Evolutionary conservation across 176 grass and related monocot genomes (phyloP), one percentile per base, ranked within the genome.

Genomic region (Musa itinerans): DNA sequence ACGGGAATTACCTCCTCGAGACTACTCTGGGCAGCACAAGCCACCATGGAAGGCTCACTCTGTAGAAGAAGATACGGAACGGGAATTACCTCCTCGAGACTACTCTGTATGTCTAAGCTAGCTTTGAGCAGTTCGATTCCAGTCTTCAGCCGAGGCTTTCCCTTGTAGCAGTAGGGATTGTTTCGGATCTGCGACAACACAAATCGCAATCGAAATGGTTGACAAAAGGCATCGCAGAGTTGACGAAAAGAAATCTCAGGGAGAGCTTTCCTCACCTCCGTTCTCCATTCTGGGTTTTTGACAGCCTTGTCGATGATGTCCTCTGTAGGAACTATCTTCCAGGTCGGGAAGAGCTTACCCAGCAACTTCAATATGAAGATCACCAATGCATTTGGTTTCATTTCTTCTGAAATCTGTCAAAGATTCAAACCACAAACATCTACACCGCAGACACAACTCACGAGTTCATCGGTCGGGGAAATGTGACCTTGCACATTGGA

Each of bases 161-260:
- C 87, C 80, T 89, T 76, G 87, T 89, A 89, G 83, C 87, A 89
- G 23, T 74, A 63, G 11, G 76, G 76, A 54, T 89, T 89, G 8
- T 43, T 11, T 1, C 87, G 77, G 14, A 62, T n/a, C 57, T 62
- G 57, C 57, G 55, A 17, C 15, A 62, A 62, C 15, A 62, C 7
- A 62, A 21, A n/a, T 19, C n/a, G 57, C n/a, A 15, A 7, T 62
- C 20, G 1, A 19, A 19, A 2, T 57, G 11, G 11, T 57, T 5
- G 54, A 62, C 34, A 43, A 43, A 43, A 62, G 15, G 15, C 12
- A 62, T 19, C 57, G 57, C 15, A n/a, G 20, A 15, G 55, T 58
- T 17, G 17, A 17, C 11, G 19, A 58, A 58, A 61, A 27, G 2
- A 27, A 27, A 27, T 19, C 17, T 58, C 6, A 62, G 15, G 7